Base-by-base conservation (phyloP, 2,329 filamentous ascomycete genomes). In the Bimuria novae-zelandiae region DNA sequence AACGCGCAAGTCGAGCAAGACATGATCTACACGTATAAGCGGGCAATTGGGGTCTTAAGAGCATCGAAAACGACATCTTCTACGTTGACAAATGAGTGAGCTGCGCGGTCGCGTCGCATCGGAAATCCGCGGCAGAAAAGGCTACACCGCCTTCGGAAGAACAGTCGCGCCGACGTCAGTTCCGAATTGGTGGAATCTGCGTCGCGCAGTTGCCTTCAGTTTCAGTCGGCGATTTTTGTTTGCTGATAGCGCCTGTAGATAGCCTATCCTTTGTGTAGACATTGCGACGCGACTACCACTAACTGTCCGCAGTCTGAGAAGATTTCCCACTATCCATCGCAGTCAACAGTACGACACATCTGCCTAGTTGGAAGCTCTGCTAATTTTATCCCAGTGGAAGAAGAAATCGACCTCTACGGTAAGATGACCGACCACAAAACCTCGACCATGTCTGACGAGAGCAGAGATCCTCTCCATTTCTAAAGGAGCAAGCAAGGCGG, bases 401-500 rank as follows among this genome's bases (percentile, higher is more conserved):
- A 80, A 60, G 82, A 85, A 59, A 65, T 80, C 57, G 84, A 87
- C 69, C 80, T 87, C 67, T 87, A 87, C 64, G 76, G 77, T 79
- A 71, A 10, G 59, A 37, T 27, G 12, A 19, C 29, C 36, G 11
- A 21, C 23, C 29, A n/a, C 12, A 29, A 14, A 23, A 7, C 5
- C 21, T 25, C 21, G 29, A 33, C 7, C 8, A 27, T 51, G 36
- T 53, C 71, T 77, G 55, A 77, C 55, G 49, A 35, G 49, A 58
- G 51, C 69, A 96, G 92, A 88, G 78, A 81, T 96, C 65, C 85
- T 97, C 57, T 89, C 85, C 54, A 83, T 97, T 65, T 80, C 87
- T 47, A 88, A 82, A 72, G 79, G 79, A 56, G 89, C 92, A 47
- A 86, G 81, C 56, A 87, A 88, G 67, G 84, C 88, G 51, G 89